Base-by-base conservation (phyloP, 805 yeast species). In the Helenozyma baotianmanensis region DNA sequence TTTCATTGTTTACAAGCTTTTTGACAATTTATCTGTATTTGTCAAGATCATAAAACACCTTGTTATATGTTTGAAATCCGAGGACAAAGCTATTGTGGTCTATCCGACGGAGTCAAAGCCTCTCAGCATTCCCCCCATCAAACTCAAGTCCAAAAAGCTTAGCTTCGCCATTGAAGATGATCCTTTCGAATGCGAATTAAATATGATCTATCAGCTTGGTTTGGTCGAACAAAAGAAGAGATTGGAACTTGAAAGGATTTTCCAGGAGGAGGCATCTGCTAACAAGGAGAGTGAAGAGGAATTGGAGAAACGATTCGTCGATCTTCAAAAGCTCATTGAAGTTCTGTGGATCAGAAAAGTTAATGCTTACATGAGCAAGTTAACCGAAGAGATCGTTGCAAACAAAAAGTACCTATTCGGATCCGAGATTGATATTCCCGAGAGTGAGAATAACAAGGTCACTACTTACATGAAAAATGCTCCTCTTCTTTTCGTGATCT, bases 321-420 rank as follows among this genome's bases (percentile, higher is more conserved):
- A 24, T 6, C 32, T 43, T 9, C 27, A 39, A 16, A 31, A 36
- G 21, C 11, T 30, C n/a, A 30, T 45, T 25, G 47, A 33, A 19
- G 15, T 10, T 5, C 47, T 41, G 50, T 89, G 97, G 97, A 72
- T 85, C 14, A 58, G 71, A 15, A 67, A 84, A 31, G 76, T 85
- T 5, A 64, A 66, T 21, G 66, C 70, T 27, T 72, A 68, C 56
- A 67, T 62, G 41, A 28, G 36, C 4, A 40, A 33, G 7, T 14
- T 43, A 2, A 31, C 38, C 9, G 21, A 31, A 9, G 50, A 45
- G 25, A 33, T 41, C 7, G 22, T 14, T 11, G 24, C 23, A 4
- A 39, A 61, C 36, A 57, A 53, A 30, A 11, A 45, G 33, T 59
- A 49, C 31, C 41, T 66, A 17, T 64, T 58, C 43, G 72, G 71